phyloP scores from a whole-genome alignment of 2,329 filamentous ascomycete genomes.

The Parastagonospora nodorum region DNA sequence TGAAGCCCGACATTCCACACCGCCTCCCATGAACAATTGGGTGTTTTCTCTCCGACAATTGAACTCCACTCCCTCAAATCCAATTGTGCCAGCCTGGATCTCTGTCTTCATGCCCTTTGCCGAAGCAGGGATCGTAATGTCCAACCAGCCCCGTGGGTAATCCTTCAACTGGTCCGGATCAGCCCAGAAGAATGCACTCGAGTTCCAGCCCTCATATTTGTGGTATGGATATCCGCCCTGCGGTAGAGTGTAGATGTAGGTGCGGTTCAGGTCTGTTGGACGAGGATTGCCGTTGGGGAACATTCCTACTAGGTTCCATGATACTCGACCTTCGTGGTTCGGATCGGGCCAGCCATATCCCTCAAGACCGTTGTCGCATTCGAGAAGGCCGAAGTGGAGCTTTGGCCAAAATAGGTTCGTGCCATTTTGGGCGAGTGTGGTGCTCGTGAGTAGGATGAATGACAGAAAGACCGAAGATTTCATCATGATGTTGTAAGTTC shows the following conservation, averaged over 20 bases:
- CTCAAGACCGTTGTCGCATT: constrained; percentile 2
- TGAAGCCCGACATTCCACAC: not conserved
- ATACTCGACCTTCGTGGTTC: not conserved
- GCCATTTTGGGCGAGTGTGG: not conserved
- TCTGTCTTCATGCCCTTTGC: constrained; percentile 4
- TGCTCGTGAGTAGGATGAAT: not conserved
- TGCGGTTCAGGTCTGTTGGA: not conserved
- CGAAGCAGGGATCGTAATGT: not conserved
- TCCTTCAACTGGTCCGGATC: constrained; percentile 3
- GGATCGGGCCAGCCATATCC: constrained; percentile 1
- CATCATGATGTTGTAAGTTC: not conserved
- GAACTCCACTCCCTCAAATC: constrained; percentile 1
- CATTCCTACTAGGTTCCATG: constrained; percentile 2
- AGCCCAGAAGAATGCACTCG: constrained; percentile 3
- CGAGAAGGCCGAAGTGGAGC: constrained; percentile 2
- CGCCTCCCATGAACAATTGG: constrained; percentile 2
- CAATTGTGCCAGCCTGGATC: constrained; percentile 1
- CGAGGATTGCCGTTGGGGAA: constrained; percentile 1
- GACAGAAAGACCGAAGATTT: not conserved
- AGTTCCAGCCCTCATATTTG: constrained; percentile 5
- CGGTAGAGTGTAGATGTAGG: constrained; percentile 1
- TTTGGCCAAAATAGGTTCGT: not conserved
- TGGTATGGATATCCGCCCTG: constrained; percentile 4
- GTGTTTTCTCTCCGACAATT: constrained; percentile 1
- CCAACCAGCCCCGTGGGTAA: constrained; percentile 1